Percentiles rank a stretch among this genome's conserved stretches.
These are phyloP conservation scores for Xylaria sp. DNA, from an alignment of 2,329 filamentous ascomycete genomes.

Conservation along the genomic window DNA sequence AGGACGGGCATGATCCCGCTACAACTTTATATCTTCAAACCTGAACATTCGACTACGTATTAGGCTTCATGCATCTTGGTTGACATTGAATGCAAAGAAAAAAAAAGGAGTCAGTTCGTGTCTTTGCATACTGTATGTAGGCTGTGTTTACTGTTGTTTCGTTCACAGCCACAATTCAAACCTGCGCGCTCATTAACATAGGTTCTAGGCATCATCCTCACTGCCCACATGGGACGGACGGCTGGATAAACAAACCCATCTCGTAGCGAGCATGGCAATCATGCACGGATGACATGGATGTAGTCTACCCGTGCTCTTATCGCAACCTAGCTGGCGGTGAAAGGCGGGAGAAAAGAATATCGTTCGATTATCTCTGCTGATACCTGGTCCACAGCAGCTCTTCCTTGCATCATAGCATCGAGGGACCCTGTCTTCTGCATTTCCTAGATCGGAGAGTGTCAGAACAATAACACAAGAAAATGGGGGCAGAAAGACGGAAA, in stretches of 20 bases:
- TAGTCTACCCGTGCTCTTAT: constrained; percentile 20
- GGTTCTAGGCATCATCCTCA: background rate
- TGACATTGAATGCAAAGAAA: background rate
- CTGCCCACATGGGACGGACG: background rate
- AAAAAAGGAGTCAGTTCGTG: background rate
- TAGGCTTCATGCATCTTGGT: constrained; percentile 6
- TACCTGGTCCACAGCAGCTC: constrained; percentile 11
- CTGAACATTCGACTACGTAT: constrained; percentile 2
- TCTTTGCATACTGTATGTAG: background rate
- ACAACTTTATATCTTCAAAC: background rate
- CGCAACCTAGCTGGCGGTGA: constrained; percentile 13
- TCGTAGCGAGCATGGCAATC: constrained; percentile 11
- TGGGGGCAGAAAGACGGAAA: background rate
- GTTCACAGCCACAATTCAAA: background rate
- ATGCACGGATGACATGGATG: constrained; percentile 31
- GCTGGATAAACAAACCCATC: background rate
- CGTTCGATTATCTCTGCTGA: constrained; percentile 23
- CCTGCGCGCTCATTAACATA: background rate
- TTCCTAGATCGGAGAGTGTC: background rate
- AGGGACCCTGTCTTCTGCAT: background rate
- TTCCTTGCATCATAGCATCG: constrained; percentile 15
- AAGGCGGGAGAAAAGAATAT: background rate
- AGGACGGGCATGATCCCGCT: constrained; percentile 12
- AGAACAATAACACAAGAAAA: background rate
- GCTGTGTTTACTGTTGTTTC: constrained; percentile 1